Evolutionary conservation across 257 asterid species (phyloP), one percentile per base, ranked within the genome.

Genomic region (Przewalskia tangutica): DNA sequence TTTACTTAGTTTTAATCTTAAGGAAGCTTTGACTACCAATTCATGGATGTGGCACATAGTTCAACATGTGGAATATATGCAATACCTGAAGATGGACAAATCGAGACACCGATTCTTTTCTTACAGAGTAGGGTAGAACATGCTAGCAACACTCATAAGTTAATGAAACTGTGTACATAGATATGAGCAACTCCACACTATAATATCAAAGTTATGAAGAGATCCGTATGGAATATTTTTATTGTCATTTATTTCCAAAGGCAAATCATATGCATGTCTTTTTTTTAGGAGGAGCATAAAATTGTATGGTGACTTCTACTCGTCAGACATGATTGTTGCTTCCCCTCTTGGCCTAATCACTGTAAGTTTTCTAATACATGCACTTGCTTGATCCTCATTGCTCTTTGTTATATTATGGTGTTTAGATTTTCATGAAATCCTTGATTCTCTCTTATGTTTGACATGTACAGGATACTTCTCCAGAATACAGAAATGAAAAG

Each of bases 331-430:
- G 79, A 91, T 95, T 84, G 86, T 95, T 88, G 98, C 97, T 82
- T 94, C 99, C 84, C 99, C 99, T 63, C 93, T 95, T 71, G 98
- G 94, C 81, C 85, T 95, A 90, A 86, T 92, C 85, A 91, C 95
- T 68, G 99, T 95, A 89, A 90, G 93, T 20, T 9, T 85, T 81
- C 85, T 9, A 18, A 20, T 53, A 17, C 5, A 5, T 38, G 73
- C 63, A 9, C n/a, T 79, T 80, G 11, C 58, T 34, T 42, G 12
- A 48, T 32, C 67, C 50, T 73, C 60, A 55, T 48, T 48, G 20
- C 54, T 73, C 79, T 32, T 73, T 73, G 42, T 73, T 60, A 48
- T 48, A 20, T 71, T 71, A 46, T 71, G 79, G 59, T 12, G 14
- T 5, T 46, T 71, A 46, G 59, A 12, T 71, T 59, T 48, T 12